A percentile compares a stretch with the other conserved stretches of the same genome.
Evolutionary conservation across 345 rosid genomes (phyloP).

Genomic region (Murraya koenigii): DNA sequence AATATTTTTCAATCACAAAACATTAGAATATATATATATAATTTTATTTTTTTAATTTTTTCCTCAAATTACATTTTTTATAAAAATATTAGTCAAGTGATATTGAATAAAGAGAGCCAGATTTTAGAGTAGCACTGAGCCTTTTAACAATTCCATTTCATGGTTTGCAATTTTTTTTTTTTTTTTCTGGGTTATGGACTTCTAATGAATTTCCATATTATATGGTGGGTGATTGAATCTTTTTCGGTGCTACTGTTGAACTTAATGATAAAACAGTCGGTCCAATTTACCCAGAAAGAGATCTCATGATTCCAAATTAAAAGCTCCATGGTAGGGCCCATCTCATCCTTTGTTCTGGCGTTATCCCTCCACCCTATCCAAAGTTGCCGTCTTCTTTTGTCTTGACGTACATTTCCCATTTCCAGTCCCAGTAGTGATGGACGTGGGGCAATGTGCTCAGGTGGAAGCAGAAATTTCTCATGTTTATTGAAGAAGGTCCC

Average conservation of each 20-base stretch:
- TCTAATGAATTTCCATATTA: not conserved
- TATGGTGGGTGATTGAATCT: not conserved
- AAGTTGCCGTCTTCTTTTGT: not conserved
- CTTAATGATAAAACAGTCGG: not conserved
- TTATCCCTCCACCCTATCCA: not conserved
- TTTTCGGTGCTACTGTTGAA: not conserved
- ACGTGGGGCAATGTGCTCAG: not conserved
- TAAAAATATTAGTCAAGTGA: not conserved
- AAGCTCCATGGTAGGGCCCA: not conserved
- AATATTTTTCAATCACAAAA: not conserved
- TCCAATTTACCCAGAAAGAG: not conserved
- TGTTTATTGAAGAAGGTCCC: not conserved
- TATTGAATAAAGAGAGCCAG: not conserved
- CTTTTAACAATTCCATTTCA: not conserved
- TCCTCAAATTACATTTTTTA: too few relatives aligned
- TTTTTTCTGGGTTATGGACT: too few relatives aligned
- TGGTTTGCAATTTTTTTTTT: not conserved
- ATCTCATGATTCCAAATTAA: not conserved
- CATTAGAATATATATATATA: not conserved
- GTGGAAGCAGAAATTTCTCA: not conserved
- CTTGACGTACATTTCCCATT: not conserved
- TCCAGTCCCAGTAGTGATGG: not conserved
- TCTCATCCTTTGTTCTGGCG: not conserved
- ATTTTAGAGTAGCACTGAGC: not conserved
- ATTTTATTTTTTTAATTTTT: too few relatives aligned